A percentile compares a stretch with the other conserved stretches of the same genome.
phyloP scores from a whole-genome alignment of 148 eudicot genomes.

The Hydrangea macrophylla region DNA sequence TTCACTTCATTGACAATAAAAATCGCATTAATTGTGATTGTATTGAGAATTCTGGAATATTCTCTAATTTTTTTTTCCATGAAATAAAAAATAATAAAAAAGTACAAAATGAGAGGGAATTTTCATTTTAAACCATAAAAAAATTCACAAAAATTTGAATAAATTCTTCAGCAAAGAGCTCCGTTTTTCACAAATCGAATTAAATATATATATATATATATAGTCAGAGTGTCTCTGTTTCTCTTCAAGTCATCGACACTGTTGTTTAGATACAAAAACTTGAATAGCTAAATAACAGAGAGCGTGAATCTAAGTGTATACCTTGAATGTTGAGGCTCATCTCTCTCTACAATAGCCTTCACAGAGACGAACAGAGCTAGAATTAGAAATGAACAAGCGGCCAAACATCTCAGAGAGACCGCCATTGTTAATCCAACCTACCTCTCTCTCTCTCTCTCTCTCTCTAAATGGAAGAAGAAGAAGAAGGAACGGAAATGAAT shows the following conservation, averaged over 20 bases:
- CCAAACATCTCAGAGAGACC: slow-evolving; percentile 18
- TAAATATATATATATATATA: not conserved
- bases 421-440: slow-evolving; percentile 45
- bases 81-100: no score
- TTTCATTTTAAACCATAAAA: no score
- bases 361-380: slow-evolving; percentile 15
- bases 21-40: not conserved
- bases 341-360: slow-evolving; percentile 19
- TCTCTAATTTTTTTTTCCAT: not conserved
- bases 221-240: not conserved
- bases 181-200: no score
- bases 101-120: no score
- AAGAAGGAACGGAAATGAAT: slow-evolving; percentile 9
- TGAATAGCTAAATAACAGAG: not conserved
- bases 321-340: slow-evolving; percentile 30
- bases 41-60: not conserved
- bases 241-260: no score
- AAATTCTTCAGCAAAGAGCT: not conserved
- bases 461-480: slow-evolving; percentile 8
- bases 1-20: no score
- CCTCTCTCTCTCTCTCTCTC: slow-evolving; percentile 14
- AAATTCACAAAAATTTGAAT: no score
- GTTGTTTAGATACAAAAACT: no score
- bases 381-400: slow-evolving; percentile 33
- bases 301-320: slow-evolving; percentile 5